Conservation (phyloP, 768 basidiomycete species). For the Termitomyces sp. region DNA sequence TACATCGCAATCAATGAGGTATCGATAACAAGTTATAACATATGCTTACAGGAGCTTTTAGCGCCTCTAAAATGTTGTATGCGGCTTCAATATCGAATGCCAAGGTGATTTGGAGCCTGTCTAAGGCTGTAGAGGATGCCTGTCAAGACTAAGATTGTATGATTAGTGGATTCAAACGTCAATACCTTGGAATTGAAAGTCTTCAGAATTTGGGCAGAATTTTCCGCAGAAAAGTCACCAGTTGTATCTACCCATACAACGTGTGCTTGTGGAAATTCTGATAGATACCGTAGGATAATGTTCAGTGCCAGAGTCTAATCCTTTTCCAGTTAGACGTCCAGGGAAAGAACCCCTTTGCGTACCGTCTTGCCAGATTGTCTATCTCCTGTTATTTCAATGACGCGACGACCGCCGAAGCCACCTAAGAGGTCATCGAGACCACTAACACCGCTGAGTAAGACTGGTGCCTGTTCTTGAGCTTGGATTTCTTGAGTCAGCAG, state of each 20-base stretch:
- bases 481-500: constrained; percentile 20
- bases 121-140: constrained; percentile 32
- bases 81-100: constrained; percentile 56
- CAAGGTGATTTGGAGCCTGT: constrained; percentile 53
- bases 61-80: constrained; percentile 42
- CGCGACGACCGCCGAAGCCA: constrained; percentile 43
- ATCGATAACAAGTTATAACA: neutral
- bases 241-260: constrained; percentile 71
- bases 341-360: constrained; percentile 16
- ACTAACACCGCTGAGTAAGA: constrained; percentile 34
- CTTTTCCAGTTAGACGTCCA: neutral
- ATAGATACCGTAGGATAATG: constrained; percentile 50
- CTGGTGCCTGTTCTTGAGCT: constrained; percentile 13
- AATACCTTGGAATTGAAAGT: constrained; percentile 21
- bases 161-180: neutral
- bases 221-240: constrained; percentile 58
- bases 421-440: constrained; percentile 49
- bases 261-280: constrained; percentile 25
- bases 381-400: constrained; percentile 70
- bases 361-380: constrained; percentile 68
- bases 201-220: constrained; percentile 34
- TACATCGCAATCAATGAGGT: neutral
- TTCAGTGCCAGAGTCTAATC: constrained; percentile 59
- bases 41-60: constrained; percentile 23
- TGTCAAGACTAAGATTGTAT: constrained; percentile 10